A percentile compares a stretch with the other conserved stretches of the same genome.
Conservation (phyloP, 768 basidiomycete species). For the Tricholoma hemisulphureum region DNA sequence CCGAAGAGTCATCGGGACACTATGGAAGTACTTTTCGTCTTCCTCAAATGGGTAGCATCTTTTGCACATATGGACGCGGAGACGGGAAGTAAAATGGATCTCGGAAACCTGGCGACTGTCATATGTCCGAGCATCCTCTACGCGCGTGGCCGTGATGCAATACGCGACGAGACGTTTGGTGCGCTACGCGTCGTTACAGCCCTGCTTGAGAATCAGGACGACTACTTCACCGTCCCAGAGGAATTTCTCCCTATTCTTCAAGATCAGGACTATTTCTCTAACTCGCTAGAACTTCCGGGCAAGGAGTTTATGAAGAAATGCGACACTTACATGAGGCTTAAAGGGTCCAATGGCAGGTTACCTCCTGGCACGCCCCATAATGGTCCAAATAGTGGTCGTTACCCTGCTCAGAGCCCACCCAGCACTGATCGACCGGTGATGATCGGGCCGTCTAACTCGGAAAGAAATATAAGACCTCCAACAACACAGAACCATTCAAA, state of each 20-base stretch:
- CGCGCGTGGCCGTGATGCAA: slow-evolving; percentile 78
- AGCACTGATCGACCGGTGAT: slow-evolving; percentile 48
- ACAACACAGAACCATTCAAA: slow-evolving; percentile 42
- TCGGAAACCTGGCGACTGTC: slow-evolving; percentile 92
- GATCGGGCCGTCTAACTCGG: slow-evolving; percentile 38
- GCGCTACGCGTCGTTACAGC: slow-evolving; percentile 84
- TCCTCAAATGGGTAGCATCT: slow-evolving; percentile 99
- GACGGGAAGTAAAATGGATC: slow-evolving; percentile 98
- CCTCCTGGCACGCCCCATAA: slow-evolving; percentile 37
- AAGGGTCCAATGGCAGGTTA: slow-evolving; percentile 56
- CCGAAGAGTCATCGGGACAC: slow-evolving; percentile 96
- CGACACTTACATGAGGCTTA: slow-evolving; percentile 82
- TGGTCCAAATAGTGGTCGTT: slow-evolving; percentile 39
- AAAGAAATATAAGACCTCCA: slow-evolving; percentile 40
- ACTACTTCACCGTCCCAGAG: slow-evolving; percentile 90
- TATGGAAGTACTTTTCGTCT: slow-evolving; percentile 96
- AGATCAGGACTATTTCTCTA: slow-evolving; percentile 91
- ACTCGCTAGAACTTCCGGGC: slow-evolving; percentile 82
- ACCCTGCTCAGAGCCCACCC: slow-evolving; percentile 36
- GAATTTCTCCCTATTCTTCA: slow-evolving; percentile 85
- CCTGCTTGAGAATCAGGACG: slow-evolving; percentile 90
- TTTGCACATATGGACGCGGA: slow-evolving; percentile 98
- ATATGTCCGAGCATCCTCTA: slow-evolving; percentile 98
- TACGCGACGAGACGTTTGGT: slow-evolving; percentile 90
- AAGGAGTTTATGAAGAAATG: slow-evolving; percentile 97